phyloP scores from a whole-genome alignment of 805 yeast species.

The Metschnikowia drakensbergensis region DNA sequence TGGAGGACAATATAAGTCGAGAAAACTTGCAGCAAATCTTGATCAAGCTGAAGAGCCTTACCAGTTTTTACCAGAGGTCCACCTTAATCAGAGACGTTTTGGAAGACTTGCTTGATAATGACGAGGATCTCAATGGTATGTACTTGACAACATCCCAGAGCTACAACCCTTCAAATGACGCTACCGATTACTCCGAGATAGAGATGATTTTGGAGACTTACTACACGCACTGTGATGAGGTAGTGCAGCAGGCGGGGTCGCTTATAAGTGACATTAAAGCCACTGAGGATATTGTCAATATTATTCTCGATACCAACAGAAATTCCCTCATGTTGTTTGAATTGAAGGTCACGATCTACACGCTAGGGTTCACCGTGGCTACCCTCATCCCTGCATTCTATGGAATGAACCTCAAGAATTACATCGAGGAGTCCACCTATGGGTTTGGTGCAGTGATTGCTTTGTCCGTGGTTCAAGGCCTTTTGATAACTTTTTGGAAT shows the following conservation, averaged over 20 bases:
- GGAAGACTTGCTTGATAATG: constrained; percentile 81
- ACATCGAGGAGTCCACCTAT: constrained; percentile 60
- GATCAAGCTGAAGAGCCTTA: constrained; percentile 65
- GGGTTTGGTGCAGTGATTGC: constrained; percentile 62
- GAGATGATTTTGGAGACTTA: constrained; percentile 88
- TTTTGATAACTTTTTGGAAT: constrained; percentile 51
- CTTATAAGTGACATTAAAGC: constrained; percentile 78
- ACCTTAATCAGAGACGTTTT: constrained; percentile 72
- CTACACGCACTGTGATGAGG: constrained; percentile 88
- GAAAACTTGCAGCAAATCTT: constrained; percentile 68
- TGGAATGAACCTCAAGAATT: constrained; percentile 82
- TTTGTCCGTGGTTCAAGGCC: constrained; percentile 51
- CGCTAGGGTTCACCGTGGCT: constrained; percentile 82
- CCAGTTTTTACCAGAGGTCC: constrained; percentile 72
- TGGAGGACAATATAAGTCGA: constrained; percentile 79
- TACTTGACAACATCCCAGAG: constrained; percentile 50
- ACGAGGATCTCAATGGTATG: constrained; percentile 80
- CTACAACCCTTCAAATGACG: constrained; percentile 16
- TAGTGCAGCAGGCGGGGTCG: constrained; percentile 86
- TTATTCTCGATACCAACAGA: constrained; percentile 86
- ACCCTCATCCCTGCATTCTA: constrained; percentile 83
- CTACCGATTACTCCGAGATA: constrained; percentile 58
- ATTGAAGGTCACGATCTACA: constrained; percentile 75
- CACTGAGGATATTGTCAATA: constrained; percentile 90
- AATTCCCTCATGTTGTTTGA: constrained; percentile 86